phyloP scores from a whole-genome alignment of 331 rosid species.

The Acacia pycnantha region DNA sequence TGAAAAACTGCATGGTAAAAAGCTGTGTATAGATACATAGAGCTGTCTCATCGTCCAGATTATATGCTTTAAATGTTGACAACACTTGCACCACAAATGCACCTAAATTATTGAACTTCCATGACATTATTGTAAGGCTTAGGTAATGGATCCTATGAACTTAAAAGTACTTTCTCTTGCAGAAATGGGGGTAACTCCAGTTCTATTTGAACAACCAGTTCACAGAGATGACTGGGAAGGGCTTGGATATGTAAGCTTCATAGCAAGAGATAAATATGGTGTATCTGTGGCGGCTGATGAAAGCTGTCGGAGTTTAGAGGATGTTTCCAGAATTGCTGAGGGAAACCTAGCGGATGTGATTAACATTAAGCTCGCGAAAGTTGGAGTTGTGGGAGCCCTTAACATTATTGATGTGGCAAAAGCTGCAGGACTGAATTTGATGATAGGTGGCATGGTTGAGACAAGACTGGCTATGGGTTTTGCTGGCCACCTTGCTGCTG shows the following conservation, averaged over 20 bases:
- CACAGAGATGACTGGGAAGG: constrained; percentile 99
- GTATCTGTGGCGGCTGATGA: constrained; percentile 96
- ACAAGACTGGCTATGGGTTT: constrained; percentile 97
- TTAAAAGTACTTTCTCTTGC: constrained; percentile 29
- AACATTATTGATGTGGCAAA: constrained; percentile 33
- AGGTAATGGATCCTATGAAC: constrained; percentile 6
- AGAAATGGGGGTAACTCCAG: constrained; percentile 85
- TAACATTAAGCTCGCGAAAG: constrained; percentile 92
- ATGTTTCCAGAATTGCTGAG: constrained; percentile 62
- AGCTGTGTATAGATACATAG: not conserved
- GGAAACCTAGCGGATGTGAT: constrained; percentile 74
- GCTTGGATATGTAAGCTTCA: constrained; percentile 63
- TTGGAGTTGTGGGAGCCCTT: constrained; percentile 55
- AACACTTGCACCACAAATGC: constrained; percentile 15
- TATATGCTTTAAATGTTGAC: constrained; percentile 30
- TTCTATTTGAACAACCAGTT: constrained; percentile 92
- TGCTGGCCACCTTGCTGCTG: constrained; percentile 97
- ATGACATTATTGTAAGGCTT: not conserved
- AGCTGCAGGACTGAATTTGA: constrained; percentile 64
- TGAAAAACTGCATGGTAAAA: constrained; percentile 71
- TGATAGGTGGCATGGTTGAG: constrained; percentile 99
- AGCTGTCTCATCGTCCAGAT: not conserved
- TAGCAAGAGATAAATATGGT: constrained; percentile 72
- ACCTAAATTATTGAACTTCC: not conserved
- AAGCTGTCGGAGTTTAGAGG: constrained; percentile 64